Evolutionary conservation across 2,329 filamentous ascomycete species (phyloP).

Genomic region (Fusarium sp.): DNA sequence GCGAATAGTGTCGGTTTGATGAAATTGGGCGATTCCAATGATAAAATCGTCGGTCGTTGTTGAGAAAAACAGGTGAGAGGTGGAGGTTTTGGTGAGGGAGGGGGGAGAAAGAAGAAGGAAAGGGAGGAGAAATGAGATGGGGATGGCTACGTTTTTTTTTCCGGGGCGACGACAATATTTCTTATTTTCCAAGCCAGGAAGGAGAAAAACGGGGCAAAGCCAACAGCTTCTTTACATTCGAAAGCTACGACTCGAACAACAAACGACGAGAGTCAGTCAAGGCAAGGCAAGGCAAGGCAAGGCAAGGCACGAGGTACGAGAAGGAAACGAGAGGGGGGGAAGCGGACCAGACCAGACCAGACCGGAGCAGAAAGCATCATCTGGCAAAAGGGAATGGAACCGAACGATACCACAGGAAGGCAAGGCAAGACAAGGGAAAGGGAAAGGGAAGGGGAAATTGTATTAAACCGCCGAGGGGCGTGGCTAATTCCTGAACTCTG

Average conservation of each 20-base stretch:
- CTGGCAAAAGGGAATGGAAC: slow-evolving; percentile 41
- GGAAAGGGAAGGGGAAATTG: slow-evolving; percentile 41
- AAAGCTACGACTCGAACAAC: slow-evolving; percentile 45
- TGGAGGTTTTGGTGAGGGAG: slow-evolving; percentile 42
- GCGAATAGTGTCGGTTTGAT: slow-evolving; percentile 56
- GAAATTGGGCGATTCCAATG: slow-evolving; percentile 50
- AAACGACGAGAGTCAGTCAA: background rate
- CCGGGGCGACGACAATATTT: slow-evolving; percentile 56
- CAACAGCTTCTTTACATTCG: slow-evolving; percentile 38
- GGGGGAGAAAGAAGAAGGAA: slow-evolving; percentile 38
- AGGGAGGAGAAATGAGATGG: slow-evolving; percentile 52
- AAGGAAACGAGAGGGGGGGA: slow-evolving; percentile 35
- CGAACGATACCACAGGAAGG: slow-evolving; percentile 26
- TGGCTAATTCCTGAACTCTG: slow-evolving; percentile 23
- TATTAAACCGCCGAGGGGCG: slow-evolving; percentile 45
- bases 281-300: slow-evolving; percentile 37
- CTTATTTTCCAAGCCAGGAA: slow-evolving; percentile 57
- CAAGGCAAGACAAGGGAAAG: slow-evolving; percentile 9
- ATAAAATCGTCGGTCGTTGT: slow-evolving; percentile 50
- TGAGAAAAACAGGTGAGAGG: slow-evolving; percentile 51
- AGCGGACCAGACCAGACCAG: slow-evolving; percentile 36
- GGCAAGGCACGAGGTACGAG: slow-evolving; percentile 41
- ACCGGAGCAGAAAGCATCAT: slow-evolving; percentile 31
- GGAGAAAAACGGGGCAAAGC: slow-evolving; percentile 61
- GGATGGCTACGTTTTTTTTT: slow-evolving; percentile 65